Conservation (phyloP, 345 rosid species). For the Conringia planisiliqua region DNA sequence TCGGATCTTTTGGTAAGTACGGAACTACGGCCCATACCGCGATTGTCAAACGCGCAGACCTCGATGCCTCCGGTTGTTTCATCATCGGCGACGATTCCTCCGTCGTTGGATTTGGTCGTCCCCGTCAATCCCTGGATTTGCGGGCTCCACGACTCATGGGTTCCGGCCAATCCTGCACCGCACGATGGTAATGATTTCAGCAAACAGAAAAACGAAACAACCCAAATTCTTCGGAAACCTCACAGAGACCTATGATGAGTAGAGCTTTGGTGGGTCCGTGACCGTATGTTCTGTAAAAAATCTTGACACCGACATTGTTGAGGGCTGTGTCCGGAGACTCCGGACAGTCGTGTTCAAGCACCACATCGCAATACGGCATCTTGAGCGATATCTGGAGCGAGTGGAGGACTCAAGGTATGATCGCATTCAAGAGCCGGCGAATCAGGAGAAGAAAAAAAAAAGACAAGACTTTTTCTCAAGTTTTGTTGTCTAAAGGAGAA, state of each 20-base stretch:
- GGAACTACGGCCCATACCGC: constrained; percentile 91
- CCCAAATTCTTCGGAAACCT: background rate
- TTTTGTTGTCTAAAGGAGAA: background rate
- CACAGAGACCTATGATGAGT: constrained; percentile 60
- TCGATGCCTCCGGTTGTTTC: constrained; percentile 42
- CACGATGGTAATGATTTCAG: no score
- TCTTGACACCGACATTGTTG: constrained; percentile 45
- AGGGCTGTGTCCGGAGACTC: constrained; percentile 6
- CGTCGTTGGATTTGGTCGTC: constrained; percentile 46
- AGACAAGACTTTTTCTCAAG: background rate
- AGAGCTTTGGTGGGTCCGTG: constrained; percentile 72
- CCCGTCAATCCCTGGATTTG: constrained; percentile 70
- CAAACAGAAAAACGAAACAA: no score
- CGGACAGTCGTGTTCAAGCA: constrained; percentile 4
- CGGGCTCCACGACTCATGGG: constrained; percentile 89
- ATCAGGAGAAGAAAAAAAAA: background rate
- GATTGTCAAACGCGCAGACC: constrained; percentile 92
- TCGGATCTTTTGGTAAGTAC: constrained; percentile 55
- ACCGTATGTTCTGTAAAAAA: constrained; percentile 83
- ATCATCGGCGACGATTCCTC: constrained; percentile 13
- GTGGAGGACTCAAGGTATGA: background rate
- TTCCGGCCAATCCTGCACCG: constrained; percentile 79
- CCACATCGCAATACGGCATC: constrained; percentile 73
- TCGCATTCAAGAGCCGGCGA: background rate
- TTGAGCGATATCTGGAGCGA: background rate